Evolutionary conservation across 169 alveolate species (phyloP).

Genomic region (Plasmodium adleri): DNA sequence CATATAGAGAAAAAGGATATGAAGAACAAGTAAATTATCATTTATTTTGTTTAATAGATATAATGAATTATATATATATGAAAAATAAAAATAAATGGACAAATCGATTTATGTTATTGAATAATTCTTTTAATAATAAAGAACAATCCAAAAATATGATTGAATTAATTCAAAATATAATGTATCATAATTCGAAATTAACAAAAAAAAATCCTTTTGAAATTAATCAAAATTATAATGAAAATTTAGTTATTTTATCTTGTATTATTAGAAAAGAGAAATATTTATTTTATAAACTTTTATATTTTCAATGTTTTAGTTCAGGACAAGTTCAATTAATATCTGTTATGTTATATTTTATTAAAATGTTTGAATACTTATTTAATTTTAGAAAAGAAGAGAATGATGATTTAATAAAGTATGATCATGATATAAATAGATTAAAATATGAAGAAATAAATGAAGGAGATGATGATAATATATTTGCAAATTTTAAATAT

Average conservation of each 20-base stretch:
- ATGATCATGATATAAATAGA: background rate
- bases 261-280: slow-evolving; percentile 39
- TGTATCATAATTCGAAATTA: background rate
- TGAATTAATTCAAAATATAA: slow-evolving; percentile 7
- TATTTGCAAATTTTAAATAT: slow-evolving; percentile 39
- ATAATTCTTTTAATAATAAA: background rate
- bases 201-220: background rate
- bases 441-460: too few species aligned
- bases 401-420: slow-evolving; percentile 7
- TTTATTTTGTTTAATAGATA: background rate
- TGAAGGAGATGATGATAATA: background rate
- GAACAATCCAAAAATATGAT: background rate
- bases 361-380: slow-evolving; percentile 33
- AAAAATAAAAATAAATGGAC: background rate
- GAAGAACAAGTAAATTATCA: background rate
- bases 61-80: background rate
- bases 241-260: slow-evolving; percentile 26
- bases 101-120: background rate
- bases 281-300: slow-evolving; percentile 44
- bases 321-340: slow-evolving; percentile 74
- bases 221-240: slow-evolving; percentile 5
- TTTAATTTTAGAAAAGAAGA: background rate
- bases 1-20: slow-evolving; percentile 10
- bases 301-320: slow-evolving; percentile 73
- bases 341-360: slow-evolving; percentile 32